Evolutionary conservation across 2,329 filamentous ascomycete genomes (phyloP).

Genomic region (Coccinonectria pachysandricola): DNA sequence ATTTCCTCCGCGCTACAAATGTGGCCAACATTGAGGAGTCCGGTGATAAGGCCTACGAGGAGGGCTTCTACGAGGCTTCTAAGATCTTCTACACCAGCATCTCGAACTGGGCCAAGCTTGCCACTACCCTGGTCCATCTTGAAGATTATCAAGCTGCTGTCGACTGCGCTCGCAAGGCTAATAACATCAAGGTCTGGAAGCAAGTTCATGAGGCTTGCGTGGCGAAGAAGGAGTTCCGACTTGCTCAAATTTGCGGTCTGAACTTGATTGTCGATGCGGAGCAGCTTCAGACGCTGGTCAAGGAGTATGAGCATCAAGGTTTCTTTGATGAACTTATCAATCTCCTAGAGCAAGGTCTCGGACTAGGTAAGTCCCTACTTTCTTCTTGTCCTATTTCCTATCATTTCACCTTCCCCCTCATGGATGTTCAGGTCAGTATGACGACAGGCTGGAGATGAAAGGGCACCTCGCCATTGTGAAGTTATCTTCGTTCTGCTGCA

Average conservation of each 20-base stretch:
- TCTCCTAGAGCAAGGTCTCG: constrained; percentile 87
- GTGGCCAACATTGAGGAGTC: constrained; percentile 94
- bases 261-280: constrained; percentile 97
- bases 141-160: constrained; percentile 96
- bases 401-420: no score
- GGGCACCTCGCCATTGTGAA: no score
- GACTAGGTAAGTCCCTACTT: no score
- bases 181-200: constrained; percentile 99
- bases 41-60: constrained; percentile 93
- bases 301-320: constrained; percentile 92
- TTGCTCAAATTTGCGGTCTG: constrained; percentile 96
- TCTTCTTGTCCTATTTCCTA: no score
- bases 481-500: no score
- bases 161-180: constrained; percentile 95
- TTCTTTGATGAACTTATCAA: constrained; percentile 98
- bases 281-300: constrained; percentile 83
- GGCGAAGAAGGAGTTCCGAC: constrained; percentile 95
- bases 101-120: constrained; percentile 98
- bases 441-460: no score
- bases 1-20: constrained; percentile 87
- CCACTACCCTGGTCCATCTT: constrained; percentile 93
- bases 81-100: constrained; percentile 99
- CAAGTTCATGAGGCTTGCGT: constrained; percentile 96
- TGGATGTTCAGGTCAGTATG: no score
- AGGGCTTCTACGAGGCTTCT: constrained; percentile 87